Evolutionary conservation across 75 land plant species (phyloP), one percentile per base, ranked within the genome.

Genomic region (Cupressus sempervirens): DNA sequence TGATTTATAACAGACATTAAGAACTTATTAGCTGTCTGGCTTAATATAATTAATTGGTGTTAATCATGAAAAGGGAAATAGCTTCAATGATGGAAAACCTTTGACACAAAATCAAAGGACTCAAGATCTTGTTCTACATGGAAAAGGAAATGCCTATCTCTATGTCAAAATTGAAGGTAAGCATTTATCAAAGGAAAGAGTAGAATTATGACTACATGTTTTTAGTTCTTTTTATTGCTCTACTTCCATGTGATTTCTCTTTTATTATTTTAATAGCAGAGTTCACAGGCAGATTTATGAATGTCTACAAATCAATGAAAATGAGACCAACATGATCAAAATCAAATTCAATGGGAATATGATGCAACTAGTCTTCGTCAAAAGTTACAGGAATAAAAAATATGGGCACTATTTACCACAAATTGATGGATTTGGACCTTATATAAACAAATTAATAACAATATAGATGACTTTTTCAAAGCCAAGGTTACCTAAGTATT

Each of bases 101-200:
- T 14, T 2, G 65, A 86, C 81, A 70, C 84, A 86, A 36, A 73
- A 84, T 62, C 67, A 1, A 62, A 62, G 67, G 67, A 26, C 26
- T 26, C 8, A 6, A 62, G n/a, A 62, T 62, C 29, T 7, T 62
- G 67, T 62, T 23, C 8, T 26, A 8, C n/a, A 62, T 23, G n/a
- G 8, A 5, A 62, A 62, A 20, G 26, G n/a, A 26, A 20, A 23
- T 45, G 43, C 80, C 13, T 85, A 84, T 3, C 83, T 79, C 38
- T 88, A 88, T 34, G 77, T 88, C 89, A 86, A 56, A 83, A 88
- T 90, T 16, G 91, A 90, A 88, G 91, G 91, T 88, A 84, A 50
- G 72, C 53, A 23, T 18, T 43, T 67, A 67, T 30, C 29, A 56
- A 29, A 32, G 34, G 54, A 82, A 82, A 8, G 43, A 41, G 54